A percentile compares a stretch with the other conserved stretches of the same genome.
Evolutionary conservation across 192 early-diverging fungal genomes (phyloP).

Genomic region (Backusella tarrabulga): DNA sequence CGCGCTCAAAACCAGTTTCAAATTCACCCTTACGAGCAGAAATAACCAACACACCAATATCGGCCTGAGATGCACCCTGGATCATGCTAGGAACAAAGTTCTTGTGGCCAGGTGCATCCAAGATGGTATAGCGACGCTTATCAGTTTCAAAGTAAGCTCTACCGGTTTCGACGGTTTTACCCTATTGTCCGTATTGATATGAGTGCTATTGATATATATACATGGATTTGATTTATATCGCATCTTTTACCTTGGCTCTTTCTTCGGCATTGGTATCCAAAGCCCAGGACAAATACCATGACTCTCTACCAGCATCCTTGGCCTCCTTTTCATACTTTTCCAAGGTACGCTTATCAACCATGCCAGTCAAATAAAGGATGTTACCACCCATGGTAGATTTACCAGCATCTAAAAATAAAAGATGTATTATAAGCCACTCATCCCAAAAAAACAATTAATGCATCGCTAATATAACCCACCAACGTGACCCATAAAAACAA

Average conservation of each 20-base stretch:
- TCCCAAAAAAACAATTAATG: background rate
- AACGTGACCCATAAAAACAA: conserved; percentile 99
- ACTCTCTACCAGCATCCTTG: conserved; percentile 94
- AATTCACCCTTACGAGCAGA: conserved; percentile 99
- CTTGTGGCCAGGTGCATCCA: conserved; percentile 99
- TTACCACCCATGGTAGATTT: conserved; percentile 99
- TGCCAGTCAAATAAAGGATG: conserved; percentile 93
- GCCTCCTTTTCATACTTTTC: conserved; percentile 99
- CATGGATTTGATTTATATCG: background rate
- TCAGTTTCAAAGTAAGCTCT: conserved; percentile 97
- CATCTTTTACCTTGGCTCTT: conserved; percentile 76
- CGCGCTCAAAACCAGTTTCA: conserved; percentile 99
- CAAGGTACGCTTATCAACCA: conserved; percentile 99
- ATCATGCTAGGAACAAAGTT: conserved; percentile 99
- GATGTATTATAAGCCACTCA: background rate
- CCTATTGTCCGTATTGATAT: conserved; percentile 39
- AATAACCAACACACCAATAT: conserved; percentile 92
- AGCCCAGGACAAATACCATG: conserved; percentile 99
- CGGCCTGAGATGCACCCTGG: conserved; percentile 94
- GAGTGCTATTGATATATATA: too few relatives aligned
- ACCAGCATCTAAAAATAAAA: conserved; percentile 64
- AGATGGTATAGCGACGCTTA: conserved; percentile 92
- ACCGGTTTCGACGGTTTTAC: conserved; percentile 98
- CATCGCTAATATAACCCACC: conserved; percentile 49
- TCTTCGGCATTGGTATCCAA: conserved; percentile 97